Percentiles rank a stretch among this genome's conserved stretches.
These are phyloP conservation scores for Chlorella vulgaris DNA, from an alignment of 139 green algal species.

Conservation along the genomic window DNA sequence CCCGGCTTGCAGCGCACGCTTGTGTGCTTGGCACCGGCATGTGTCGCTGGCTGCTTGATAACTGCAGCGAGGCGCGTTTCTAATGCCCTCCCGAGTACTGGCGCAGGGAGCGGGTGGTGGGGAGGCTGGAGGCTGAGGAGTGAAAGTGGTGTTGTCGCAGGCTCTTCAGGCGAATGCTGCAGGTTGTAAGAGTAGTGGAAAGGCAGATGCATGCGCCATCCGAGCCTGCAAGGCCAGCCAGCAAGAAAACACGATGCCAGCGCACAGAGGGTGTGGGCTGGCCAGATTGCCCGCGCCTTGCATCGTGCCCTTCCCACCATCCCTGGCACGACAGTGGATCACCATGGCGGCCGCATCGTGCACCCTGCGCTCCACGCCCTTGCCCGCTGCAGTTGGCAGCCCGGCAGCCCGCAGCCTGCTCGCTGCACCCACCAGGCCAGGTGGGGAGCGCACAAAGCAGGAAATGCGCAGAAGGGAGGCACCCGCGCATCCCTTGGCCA, in stretches of 20 bases:
- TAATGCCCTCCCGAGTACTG: too few species aligned
- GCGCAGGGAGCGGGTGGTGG: too few species aligned
- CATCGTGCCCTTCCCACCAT: too few species aligned
- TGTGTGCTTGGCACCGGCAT: too few species aligned
- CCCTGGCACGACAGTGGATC: not conserved
- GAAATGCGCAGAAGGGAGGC: not conserved
- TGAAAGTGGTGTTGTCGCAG: not conserved
- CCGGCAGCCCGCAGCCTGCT: not conserved
- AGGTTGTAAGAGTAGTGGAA: not conserved
- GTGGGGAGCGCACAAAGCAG: not conserved
- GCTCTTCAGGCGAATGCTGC: not conserved
- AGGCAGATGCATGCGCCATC: not conserved
- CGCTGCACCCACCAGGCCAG: not conserved
- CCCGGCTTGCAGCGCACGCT: not conserved
- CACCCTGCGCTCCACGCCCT: conserved; percentile 3
- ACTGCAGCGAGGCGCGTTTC: too few species aligned
- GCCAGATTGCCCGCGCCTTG: not conserved
- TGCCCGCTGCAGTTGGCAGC: conserved; percentile 19
- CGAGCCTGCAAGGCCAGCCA: not conserved
- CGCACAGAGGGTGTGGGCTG: not conserved
- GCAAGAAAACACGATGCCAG: not conserved
- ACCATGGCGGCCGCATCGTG: conserved; percentile 15
- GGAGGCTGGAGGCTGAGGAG: too few species aligned
- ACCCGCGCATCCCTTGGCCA: not conserved
- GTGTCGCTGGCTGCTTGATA: not conserved